Base-by-base conservation (phyloP, 768 basidiomycete species). In the Lentinula lateritia region DNA sequence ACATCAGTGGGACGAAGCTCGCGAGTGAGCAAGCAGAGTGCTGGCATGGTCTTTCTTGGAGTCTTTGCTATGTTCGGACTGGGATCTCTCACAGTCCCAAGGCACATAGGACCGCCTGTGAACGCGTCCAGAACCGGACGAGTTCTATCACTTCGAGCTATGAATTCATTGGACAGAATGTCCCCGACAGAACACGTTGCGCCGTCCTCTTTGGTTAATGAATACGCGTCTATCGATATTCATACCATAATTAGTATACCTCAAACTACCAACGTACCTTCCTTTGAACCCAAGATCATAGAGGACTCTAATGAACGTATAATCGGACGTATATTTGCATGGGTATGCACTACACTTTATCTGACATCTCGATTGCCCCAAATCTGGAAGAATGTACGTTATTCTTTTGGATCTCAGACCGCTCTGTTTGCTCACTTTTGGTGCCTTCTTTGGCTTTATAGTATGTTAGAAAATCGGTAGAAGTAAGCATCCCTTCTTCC, bases 361-460 rank as follows among this genome's bases (percentile, higher is more conserved):
- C 77, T 99, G 39, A 98, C 96, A 3, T 92, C 90, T 3, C 85
- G 97, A 62, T 74, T 99, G 67, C 97, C 97, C 20, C 97, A 99
- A 73, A 97, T 99, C 64, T 98, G 97, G 97, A 96, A 95, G 74
- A 98, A 98, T 69, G 95, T 97, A 72, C 86, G 41, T 28, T 15
- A 28, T 45, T 42, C 3, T 28, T 52, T 15, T 23, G 18, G 18
- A 32, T 23, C 3, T n/a, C 36, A 2, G 12, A 34, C 23, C 39
- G 48, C 35, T 20, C 28, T 1, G 3, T 34, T 20, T 54, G 20
- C 48, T 50, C 41, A 42, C 38, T 5, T 7, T 52, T 6, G 28
- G 28, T 28, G 28, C 28, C 2, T 28, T 28, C 28, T 28, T 28
- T 28, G 48, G 35, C 56, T 1, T 63, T 58, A 13, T 66, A 96